These are phyloP conservation scores for Phytopythium cucurbitacearum DNA, from an alignment of 352 stramenopile genomes.

Conservation along the genomic window DNA sequence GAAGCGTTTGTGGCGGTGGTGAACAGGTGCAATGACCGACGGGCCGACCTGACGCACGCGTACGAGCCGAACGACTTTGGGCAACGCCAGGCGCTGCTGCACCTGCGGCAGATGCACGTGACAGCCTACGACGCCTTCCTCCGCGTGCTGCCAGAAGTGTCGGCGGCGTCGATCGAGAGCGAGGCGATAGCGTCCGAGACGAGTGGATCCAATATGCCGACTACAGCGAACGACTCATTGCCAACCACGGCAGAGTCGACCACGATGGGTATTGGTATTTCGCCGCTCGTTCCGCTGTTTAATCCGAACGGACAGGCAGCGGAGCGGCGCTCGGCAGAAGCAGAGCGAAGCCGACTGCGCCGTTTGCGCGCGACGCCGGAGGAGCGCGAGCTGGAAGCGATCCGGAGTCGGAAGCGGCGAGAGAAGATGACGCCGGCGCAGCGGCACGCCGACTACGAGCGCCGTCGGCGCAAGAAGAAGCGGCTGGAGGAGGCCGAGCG, in stretches of 20 bases:
- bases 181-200: background rate
- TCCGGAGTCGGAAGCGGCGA: slow-evolving; percentile 53
- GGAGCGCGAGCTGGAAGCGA: slow-evolving; percentile 38
- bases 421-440: slow-evolving; percentile 61
- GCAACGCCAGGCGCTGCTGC: slow-evolving; percentile 52
- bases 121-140: slow-evolving; percentile 50
- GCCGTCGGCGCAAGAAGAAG: slow-evolving; percentile 54
- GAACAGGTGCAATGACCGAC: slow-evolving; percentile 2
- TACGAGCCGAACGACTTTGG: slow-evolving; percentile 65
- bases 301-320: background rate
- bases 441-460: slow-evolving; percentile 60
- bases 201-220: too few species aligned
- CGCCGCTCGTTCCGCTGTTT: too few species aligned
- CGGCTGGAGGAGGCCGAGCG: slow-evolving; percentile 40
- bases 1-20: background rate
- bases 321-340: slow-evolving; percentile 38
- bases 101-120: slow-evolving; percentile 59
- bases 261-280: background rate
- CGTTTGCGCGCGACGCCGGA: slow-evolving; percentile 42
- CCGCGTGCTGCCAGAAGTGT: slow-evolving; percentile 28
- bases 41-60: slow-evolving; percentile 50
- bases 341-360: slow-evolving; percentile 53
- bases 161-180: slow-evolving; percentile 4
- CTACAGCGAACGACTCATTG: background rate
- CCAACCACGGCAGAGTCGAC: background rate